A percentile compares a stretch with the other conserved stretches of the same genome.
Conservation (phyloP, 2,329 filamentous ascomycete genomes). For the Cercospora sp. region DNA sequence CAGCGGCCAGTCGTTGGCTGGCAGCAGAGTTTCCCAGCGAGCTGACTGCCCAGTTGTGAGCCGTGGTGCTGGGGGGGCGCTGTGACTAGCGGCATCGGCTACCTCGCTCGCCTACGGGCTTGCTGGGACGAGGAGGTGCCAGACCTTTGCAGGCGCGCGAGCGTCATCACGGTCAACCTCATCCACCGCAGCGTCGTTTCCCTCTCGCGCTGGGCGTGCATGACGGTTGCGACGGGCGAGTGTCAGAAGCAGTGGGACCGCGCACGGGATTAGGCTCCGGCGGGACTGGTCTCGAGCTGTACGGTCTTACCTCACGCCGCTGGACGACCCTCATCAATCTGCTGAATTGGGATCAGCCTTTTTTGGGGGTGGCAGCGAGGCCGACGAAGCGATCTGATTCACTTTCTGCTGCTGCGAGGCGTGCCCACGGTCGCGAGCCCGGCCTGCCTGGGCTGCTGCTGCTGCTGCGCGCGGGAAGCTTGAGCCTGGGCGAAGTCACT, state of each 20-base stretch:
- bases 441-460: constrained; percentile 6
- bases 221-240: constrained; percentile 9
- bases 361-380: constrained; percentile 15
- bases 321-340: constrained; percentile 13
- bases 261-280: constrained; percentile 17
- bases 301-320: constrained; percentile 24
- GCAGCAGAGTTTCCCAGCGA: constrained; percentile 11
- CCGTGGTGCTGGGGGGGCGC: constrained; percentile 7
- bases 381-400: constrained; percentile 23
- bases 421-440: constrained; percentile 19
- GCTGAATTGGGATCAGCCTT: constrained; percentile 28
- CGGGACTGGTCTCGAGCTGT: constrained; percentile 18
- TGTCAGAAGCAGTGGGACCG: constrained; percentile 14
- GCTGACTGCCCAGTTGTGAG: constrained; percentile 15
- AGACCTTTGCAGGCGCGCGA: neutral
- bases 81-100: constrained; percentile 19
- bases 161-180: neutral
- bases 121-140: neutral
- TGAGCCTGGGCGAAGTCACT: constrained; percentile 10
- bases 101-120: constrained; percentile 9
- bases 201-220: constrained; percentile 7
- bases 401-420: constrained; percentile 17
- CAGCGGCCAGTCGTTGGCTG: constrained; percentile 6
- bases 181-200: constrained; percentile 7
- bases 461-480: constrained; percentile 23